These are phyloP conservation scores for Sclerospora graminicola DNA, from an alignment of 352 stramenopile species.

Conservation along the genomic window DNA sequence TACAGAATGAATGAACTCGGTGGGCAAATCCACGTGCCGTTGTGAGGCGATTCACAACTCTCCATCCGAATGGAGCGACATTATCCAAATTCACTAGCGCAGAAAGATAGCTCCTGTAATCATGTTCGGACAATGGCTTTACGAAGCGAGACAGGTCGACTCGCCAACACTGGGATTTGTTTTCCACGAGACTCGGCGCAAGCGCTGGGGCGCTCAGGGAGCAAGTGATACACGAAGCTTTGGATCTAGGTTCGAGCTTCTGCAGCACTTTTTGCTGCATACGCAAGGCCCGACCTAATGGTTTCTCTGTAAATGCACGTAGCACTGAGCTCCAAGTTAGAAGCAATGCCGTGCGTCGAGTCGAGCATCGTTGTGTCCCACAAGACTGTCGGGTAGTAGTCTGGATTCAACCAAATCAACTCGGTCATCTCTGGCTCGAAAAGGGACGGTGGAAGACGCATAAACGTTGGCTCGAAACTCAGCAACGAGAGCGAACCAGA, in stretches of 20 bases:
- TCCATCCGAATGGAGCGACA: conserved; percentile 97
- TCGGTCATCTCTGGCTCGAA: conserved; percentile 82
- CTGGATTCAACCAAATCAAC: conserved; percentile 88
- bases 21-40: conserved; percentile 88
- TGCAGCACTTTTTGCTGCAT: conserved; percentile 90
- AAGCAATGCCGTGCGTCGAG: conserved; percentile 69
- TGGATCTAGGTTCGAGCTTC: conserved; percentile 81
- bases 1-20: conserved; percentile 98
- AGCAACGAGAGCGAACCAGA: conserved; percentile 59
- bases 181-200: conserved; percentile 95
- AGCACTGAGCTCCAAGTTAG: conserved; percentile 77
- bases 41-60: conserved; percentile 90
- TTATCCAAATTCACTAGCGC: conserved; percentile 97
- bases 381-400: conserved; percentile 84
- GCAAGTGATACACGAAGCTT: conserved; percentile 91
- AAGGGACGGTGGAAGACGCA: conserved; percentile 75
- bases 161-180: conserved; percentile 96
- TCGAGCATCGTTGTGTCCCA: conserved; percentile 89
- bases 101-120: conserved; percentile 90
- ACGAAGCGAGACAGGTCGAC: conserved; percentile 89
- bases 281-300: conserved; percentile 88
- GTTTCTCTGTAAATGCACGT: conserved; percentile 81
- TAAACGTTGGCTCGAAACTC: conserved; percentile 85
- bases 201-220: conserved; percentile 90
- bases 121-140: conserved; percentile 82